These are phyloP conservation scores for Beauveria brongniartii DNA, from an alignment of 2,329 filamentous ascomycete species.

Conservation along the genomic window DNA sequence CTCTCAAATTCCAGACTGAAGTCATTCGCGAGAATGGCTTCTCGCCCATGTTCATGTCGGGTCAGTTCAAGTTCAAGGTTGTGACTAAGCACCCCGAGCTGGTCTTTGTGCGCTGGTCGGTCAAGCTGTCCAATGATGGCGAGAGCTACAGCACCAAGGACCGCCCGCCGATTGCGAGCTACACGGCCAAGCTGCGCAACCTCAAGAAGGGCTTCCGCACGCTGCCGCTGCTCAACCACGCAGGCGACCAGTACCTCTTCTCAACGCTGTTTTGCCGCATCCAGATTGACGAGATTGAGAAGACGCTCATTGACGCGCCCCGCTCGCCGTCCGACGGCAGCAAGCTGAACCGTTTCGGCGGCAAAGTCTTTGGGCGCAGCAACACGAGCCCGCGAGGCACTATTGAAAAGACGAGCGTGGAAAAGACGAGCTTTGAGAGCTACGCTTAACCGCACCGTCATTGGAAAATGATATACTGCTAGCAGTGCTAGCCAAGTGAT, in stretches of 20 bases:
- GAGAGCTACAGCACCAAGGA: constrained; percentile 53
- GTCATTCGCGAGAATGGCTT: constrained; percentile 86
- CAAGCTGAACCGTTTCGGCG: constrained; percentile 49
- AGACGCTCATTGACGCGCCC: constrained; percentile 46
- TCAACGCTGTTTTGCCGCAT: constrained; percentile 91
- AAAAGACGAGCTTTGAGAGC: constrained; percentile 38
- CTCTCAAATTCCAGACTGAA: constrained; percentile 69
- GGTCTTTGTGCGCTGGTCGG: constrained; percentile 87
- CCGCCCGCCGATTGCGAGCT: constrained; percentile 66
- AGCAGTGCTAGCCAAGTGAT: constrained; percentile 7
- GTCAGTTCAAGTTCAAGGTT: constrained; percentile 69
- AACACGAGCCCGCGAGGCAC: constrained; percentile 45
- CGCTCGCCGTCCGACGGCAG: constrained; percentile 32
- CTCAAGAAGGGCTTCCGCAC: constrained; percentile 90
- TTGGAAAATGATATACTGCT: neutral
- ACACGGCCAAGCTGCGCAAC: constrained; percentile 84
- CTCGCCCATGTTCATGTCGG: constrained; percentile 73
- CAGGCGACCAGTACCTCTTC: constrained; percentile 89
- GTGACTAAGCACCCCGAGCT: constrained; percentile 93
- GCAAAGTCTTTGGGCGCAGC: constrained; percentile 49
- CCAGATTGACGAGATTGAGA: constrained; percentile 52
- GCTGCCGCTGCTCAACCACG: constrained; percentile 77
- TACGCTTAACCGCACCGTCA: neutral
- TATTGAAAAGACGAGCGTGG: constrained; percentile 43
- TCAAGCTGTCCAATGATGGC: constrained; percentile 78